Conservation (phyloP, 148 eudicot genomes). For the Nyssa sinensis region DNA sequence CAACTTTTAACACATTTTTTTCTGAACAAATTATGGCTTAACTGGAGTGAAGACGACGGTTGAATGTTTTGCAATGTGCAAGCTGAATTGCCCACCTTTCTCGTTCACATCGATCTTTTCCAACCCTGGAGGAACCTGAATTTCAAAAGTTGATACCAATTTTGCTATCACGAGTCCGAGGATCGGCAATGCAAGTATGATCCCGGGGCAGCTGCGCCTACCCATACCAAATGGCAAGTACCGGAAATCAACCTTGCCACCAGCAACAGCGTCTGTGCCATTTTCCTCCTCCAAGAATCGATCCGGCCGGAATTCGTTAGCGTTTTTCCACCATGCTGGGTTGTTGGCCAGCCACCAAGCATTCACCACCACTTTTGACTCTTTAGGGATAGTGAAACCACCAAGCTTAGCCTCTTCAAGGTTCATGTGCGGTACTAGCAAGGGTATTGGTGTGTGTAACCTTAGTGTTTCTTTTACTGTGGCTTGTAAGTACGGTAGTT, state of each 20-base stretch:
- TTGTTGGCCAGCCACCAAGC: slow-evolving; percentile 84
- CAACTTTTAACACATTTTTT: background rate
- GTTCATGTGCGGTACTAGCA: slow-evolving; percentile 75
- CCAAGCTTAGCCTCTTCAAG: slow-evolving; percentile 66
- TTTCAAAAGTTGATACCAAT: slow-evolving; percentile 50
- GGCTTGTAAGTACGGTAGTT: slow-evolving; percentile 65
- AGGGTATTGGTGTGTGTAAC: slow-evolving; percentile 55
- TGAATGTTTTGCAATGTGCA: slow-evolving; percentile 65
- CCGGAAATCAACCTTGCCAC: slow-evolving; percentile 56
- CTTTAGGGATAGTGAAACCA: slow-evolving; percentile 54
- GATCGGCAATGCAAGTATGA: slow-evolving; percentile 70
- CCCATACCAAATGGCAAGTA: slow-evolving; percentile 72
- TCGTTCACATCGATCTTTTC: slow-evolving; percentile 49
- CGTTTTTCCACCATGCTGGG: slow-evolving; percentile 57
- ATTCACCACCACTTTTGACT: slow-evolving; percentile 62
- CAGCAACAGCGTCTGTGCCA: slow-evolving; percentile 36
- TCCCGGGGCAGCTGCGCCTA: slow-evolving; percentile 79
- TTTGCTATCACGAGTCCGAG: slow-evolving; percentile 44
- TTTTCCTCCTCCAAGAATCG: slow-evolving; percentile 62
- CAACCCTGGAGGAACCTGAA: slow-evolving; percentile 42
- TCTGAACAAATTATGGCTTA: background rate
- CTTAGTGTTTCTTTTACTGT: slow-evolving; percentile 60
- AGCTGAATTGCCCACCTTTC: slow-evolving; percentile 72
- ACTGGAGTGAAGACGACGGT: slow-evolving; percentile 48
- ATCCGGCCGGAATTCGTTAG: slow-evolving; percentile 62